Evolutionary conservation across 192 early-diverging fungal species (phyloP), one percentile per base, ranked within the genome.

Genomic region (Dispira simplex): DNA sequence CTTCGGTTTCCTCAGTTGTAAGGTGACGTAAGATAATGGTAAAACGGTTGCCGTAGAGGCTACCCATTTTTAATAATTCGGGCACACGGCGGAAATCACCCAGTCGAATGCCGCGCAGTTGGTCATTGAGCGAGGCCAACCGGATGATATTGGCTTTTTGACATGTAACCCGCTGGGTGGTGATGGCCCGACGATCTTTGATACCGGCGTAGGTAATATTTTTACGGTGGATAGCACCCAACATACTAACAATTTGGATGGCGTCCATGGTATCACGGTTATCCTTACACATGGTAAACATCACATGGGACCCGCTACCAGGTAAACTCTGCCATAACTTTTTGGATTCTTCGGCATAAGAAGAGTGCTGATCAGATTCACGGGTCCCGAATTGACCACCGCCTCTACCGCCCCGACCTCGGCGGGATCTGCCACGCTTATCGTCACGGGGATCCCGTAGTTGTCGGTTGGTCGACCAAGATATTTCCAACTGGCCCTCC

Each of bases 181-280:
- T 99, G 62, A 97, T 79, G 1, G 82, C 95, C 44, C 95, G 86
- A 63, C 85, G 85, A 73, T 97, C 97, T 70, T 99, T 99, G 9
- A 90, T 96, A 3, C 97, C 97, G 0, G 93, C 91, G 78, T 89
- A 90, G 9, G 87, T 77, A 59, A 94, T 81, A 14, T 71, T 66
- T 28, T 85, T 85, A 23, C 65, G 46, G 3, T 62, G 58, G 13
- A 68, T 62, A 5, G 64, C 62, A 5, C 72, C 62, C 10, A 46
- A 4, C 12, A 60, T 62, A 13, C 65, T 68, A 18, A 75, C 53
- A 63, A 27, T 27, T 43, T 60, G 25, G 27, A 60, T 60, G 39
- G 39, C n/a, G 39, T 89, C 87, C 86, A 95, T 92, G 4, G 94
- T 91, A 67, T 99, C 97, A 46, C 71, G 77, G 73, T 95, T 93